Conservation (phyloP, 176 grass and related monocot genomes). For the Oryza glaberrima region DNA sequence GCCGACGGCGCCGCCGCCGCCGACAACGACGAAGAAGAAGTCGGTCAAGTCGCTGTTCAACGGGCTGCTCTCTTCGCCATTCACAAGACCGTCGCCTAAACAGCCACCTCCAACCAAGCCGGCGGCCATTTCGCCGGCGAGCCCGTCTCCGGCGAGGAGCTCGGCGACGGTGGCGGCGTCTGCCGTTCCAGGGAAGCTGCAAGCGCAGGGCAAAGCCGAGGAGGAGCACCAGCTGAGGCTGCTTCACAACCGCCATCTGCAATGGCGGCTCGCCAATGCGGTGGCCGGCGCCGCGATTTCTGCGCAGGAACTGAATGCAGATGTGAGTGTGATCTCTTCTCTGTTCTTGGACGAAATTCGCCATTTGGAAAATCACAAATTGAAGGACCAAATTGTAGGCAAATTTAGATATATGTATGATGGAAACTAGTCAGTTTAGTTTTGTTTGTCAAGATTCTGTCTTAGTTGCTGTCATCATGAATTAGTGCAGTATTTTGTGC, state of each 20-base stretch:
- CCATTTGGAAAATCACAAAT: background rate
- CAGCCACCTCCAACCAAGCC: background rate
- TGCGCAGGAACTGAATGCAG: conserved; percentile 33
- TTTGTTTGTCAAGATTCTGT: background rate
- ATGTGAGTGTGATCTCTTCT: conserved; percentile 43
- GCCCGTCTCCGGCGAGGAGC: conserved; percentile 43
- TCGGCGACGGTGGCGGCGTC: background rate
- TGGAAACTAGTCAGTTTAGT: background rate
- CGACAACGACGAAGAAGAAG: background rate
- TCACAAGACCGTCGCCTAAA: background rate
- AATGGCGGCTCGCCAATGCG: conserved; percentile 60
- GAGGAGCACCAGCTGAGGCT: conserved; percentile 66
- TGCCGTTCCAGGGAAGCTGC: conserved; percentile 20
- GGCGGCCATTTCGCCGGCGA: conserved; percentile 14
- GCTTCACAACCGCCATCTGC: conserved; percentile 52
- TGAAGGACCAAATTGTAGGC: background rate
- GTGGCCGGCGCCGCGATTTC: conserved; percentile 28
- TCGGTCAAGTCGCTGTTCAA: conserved; percentile 21
- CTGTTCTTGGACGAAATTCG: conserved; percentile 21
- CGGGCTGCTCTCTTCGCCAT: conserved; percentile 31
- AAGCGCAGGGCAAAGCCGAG: conserved; percentile 37
- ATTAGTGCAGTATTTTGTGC: background rate
- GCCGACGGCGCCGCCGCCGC: background rate
- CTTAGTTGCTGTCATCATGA: background rate
- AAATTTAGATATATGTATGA: background rate